Conservation (phyloP, 2,329 filamentous ascomycete species). For the Hymenoscyphus repandus region DNA sequence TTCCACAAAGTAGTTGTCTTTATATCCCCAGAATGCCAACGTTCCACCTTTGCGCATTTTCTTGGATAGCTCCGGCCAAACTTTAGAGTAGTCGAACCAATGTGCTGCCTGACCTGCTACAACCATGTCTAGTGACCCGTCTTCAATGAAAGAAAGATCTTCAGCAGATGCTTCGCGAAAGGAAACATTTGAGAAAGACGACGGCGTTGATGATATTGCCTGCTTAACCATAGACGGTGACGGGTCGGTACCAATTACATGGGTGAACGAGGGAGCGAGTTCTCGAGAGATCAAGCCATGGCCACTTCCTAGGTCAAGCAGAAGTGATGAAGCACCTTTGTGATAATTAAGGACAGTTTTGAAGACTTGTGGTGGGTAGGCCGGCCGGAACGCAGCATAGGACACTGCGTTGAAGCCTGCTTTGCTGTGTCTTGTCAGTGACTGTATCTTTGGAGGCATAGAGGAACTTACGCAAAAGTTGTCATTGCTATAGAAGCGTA, state of each 20-base stretch:
- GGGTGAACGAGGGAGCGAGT: constrained; percentile 47
- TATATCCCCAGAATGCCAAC: constrained; percentile 63
- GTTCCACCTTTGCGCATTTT: constrained; percentile 51
- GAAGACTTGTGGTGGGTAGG: constrained; percentile 52
- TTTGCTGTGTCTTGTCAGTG: constrained; percentile 37
- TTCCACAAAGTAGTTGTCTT: constrained; percentile 55
- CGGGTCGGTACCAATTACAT: constrained; percentile 50
- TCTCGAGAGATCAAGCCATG: constrained; percentile 53
- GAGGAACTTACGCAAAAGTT: constrained; percentile 41
- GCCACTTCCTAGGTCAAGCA: constrained; percentile 59
- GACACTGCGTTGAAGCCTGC: constrained; percentile 49
- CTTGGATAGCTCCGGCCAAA: constrained; percentile 51
- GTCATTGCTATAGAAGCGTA: constrained; percentile 34
- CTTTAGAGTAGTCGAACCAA: constrained; percentile 56
- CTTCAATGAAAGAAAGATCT: constrained; percentile 44
- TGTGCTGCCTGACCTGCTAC: constrained; percentile 54
- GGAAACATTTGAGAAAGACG: constrained; percentile 37
- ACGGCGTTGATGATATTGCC: constrained; percentile 37
- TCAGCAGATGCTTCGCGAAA: constrained; percentile 50
- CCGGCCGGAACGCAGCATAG: constrained; percentile 56
- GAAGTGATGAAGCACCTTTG: constrained; percentile 32
- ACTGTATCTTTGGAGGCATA: constrained; percentile 6
- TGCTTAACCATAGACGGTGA: constrained; percentile 52
- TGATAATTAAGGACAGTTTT: constrained; percentile 50
- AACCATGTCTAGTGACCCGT: constrained; percentile 46